Conservation (phyloP, 352 stramenopile genomes). For the Aphanomyces invadans region DNA sequence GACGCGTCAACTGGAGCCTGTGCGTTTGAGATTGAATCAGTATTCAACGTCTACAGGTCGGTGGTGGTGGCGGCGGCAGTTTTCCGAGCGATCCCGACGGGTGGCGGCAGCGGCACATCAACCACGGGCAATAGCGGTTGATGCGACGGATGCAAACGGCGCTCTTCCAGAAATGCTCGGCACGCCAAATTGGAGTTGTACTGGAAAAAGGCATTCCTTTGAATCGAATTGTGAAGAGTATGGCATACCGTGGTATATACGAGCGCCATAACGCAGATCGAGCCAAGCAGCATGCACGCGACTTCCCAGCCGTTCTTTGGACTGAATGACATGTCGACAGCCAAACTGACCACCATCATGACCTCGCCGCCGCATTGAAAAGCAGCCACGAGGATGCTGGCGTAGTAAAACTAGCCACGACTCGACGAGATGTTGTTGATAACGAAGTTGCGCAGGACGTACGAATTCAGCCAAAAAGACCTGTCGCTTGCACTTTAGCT, state of each 20-base stretch:
- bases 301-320: constrained; percentile 10
- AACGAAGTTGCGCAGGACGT: no score
- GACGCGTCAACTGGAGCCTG: no score
- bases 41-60: neutral
- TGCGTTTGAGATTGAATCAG: no score
- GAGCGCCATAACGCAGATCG: neutral
- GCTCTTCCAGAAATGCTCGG: neutral
- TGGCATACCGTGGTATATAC: neutral
- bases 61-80: neutral
- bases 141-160: neutral
- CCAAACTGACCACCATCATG: constrained; percentile 3
- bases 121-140: neutral
- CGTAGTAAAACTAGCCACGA: constrained; percentile 8
- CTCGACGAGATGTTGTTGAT: neutral
- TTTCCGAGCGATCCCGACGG: neutral
- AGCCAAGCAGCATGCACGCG: constrained; percentile 4
- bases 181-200: neutral
- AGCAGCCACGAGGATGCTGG: neutral
- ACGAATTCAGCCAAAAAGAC: constrained; percentile 9
- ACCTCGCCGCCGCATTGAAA: constrained; percentile 7
- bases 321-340: constrained; percentile 5
- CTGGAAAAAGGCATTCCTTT: neutral
- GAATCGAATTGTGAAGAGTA: neutral
- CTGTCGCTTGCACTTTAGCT: neutral
- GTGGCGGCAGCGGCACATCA: neutral